Base-by-base conservation (phyloP, 768 basidiomycete genomes). In the Pleurotus cornucopiae region DNA sequence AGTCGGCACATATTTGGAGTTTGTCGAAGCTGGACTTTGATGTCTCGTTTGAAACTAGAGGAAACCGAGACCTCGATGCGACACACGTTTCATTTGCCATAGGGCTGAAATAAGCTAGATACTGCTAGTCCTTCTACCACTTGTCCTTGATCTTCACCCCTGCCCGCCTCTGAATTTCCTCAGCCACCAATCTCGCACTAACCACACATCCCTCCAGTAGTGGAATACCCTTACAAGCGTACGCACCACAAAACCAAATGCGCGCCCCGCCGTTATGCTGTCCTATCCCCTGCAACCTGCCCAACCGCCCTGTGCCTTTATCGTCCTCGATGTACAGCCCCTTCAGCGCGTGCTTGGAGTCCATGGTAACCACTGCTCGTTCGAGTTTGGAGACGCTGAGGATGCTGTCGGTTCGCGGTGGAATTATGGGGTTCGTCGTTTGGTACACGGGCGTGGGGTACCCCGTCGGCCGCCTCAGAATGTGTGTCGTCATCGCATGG, bases 181-280 rank as follows among this genome's bases (percentile, higher is more conserved):
- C 74, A 5, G 76, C 73, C 5, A 86, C 83, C 47, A 75, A 75
- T 65, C 76, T 74, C n/a, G 87, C 86, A 62, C 87, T 88, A 16
- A 79, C 78, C 11, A 90, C 89, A 66, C 90, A 92, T 2, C 88
- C 89, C 63, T 93, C 91, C 47, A 92, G 69, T 54, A 93, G 66
- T 6, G 89, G 90, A 46, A 91, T 88, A 0, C 91, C 89, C 14
- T 77, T 70, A 62, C 82, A 79, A 12, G 83, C 85, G 66, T 86
- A 91, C 14, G 83, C 80, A 1, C 89, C 89, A 57, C 81, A 84
- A n/a, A 90, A 71, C 82, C 86, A 88, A 5, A 91, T 67, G 1
- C 83, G 82, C 1, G 82, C 73, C 16, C 63, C 66, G 44, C 60
- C 57, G 18, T 64, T 62, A 21, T 68, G 65, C 40, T 69, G 65